Conservation (phyloP, 495 filamentous ascomycete genomes). For the Podospora tetraspora region DNA sequence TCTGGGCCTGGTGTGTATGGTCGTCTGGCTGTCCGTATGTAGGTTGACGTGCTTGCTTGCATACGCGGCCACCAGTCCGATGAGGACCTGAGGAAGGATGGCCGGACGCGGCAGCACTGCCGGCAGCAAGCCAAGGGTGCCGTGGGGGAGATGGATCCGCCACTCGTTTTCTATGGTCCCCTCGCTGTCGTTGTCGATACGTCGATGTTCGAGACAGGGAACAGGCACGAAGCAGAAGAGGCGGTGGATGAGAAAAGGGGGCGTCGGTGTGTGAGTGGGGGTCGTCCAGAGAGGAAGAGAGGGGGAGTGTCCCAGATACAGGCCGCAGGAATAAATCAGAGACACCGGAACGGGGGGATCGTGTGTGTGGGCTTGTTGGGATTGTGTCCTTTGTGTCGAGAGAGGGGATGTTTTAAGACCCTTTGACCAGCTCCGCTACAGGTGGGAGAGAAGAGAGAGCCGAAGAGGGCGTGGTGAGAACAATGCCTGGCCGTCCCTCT, state of each 20-base stretch:
- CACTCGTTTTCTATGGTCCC: background rate
- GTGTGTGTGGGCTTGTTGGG: constrained; percentile 1
- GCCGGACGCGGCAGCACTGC: background rate
- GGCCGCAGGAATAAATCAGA: constrained; percentile 1
- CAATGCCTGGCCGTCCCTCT: background rate
- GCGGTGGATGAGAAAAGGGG: constrained; percentile 11
- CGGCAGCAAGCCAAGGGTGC: background rate
- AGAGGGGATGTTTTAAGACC: background rate
- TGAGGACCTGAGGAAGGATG: background rate
- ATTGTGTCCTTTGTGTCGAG: constrained; percentile 9
- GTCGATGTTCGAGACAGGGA: background rate
- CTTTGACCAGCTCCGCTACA: background rate
- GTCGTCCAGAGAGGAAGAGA: constrained; percentile 8
- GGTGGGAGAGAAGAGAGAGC: background rate
- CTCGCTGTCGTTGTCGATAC: background rate
- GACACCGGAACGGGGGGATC: background rate
- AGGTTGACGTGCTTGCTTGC: background rate
- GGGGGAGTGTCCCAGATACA: constrained; percentile 1
- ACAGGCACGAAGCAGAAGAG: background rate
- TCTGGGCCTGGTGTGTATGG: background rate
- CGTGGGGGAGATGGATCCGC: background rate
- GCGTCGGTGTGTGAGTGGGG: background rate
- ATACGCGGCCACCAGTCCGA: background rate
- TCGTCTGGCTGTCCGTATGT: constrained; percentile 12
- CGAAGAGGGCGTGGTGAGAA: background rate